phyloP scores from a whole-genome alignment of 2,329 filamentous ascomycete genomes.

The Pleomassaria siparia region DNA sequence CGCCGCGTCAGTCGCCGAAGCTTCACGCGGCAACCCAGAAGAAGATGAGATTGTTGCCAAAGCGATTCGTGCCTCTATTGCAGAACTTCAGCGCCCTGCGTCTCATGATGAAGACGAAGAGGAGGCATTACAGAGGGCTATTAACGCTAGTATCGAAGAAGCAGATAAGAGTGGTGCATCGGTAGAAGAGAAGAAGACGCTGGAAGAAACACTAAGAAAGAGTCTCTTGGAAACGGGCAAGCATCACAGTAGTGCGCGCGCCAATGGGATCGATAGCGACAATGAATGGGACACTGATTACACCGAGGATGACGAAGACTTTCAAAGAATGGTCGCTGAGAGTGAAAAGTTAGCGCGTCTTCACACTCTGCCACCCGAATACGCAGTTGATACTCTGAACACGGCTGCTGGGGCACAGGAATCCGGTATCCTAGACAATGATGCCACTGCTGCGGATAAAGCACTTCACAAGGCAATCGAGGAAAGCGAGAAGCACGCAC shows the following conservation, averaged over 20 bases:
- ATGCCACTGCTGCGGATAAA: slow-evolving; percentile 27
- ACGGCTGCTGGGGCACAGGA: slow-evolving; percentile 11
- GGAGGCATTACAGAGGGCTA: slow-evolving; percentile 51
- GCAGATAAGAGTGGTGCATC: slow-evolving; percentile 36
- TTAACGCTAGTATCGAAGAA: slow-evolving; percentile 53
- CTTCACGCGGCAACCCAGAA: slow-evolving; percentile 66
- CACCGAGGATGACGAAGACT: slow-evolving; percentile 40
- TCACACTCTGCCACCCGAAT: slow-evolving; percentile 14
- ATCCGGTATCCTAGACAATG: slow-evolving; percentile 8
- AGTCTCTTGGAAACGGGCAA: slow-evolving; percentile 47
- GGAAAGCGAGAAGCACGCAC: slow-evolving; percentile 29
- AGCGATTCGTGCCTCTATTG: slow-evolving; percentile 72
- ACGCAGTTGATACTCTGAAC: slow-evolving; percentile 18
- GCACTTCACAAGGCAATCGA: slow-evolving; percentile 29
- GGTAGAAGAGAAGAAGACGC: slow-evolving; percentile 41
- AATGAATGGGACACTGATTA: slow-evolving; percentile 33
- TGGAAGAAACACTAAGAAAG: slow-evolving; percentile 49
- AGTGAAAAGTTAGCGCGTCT: slow-evolving; percentile 34
- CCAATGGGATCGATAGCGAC: slow-evolving; percentile 1
- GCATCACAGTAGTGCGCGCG: neutral
- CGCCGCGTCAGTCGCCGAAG: slow-evolving; percentile 62
- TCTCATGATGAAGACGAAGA: slow-evolving; percentile 46
- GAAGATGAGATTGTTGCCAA: slow-evolving; percentile 73
- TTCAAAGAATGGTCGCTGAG: slow-evolving; percentile 39
- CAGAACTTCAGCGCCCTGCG: slow-evolving; percentile 52